Conservation (phyloP, 768 basidiomycete species). For the Hydnum rufescens region DNA sequence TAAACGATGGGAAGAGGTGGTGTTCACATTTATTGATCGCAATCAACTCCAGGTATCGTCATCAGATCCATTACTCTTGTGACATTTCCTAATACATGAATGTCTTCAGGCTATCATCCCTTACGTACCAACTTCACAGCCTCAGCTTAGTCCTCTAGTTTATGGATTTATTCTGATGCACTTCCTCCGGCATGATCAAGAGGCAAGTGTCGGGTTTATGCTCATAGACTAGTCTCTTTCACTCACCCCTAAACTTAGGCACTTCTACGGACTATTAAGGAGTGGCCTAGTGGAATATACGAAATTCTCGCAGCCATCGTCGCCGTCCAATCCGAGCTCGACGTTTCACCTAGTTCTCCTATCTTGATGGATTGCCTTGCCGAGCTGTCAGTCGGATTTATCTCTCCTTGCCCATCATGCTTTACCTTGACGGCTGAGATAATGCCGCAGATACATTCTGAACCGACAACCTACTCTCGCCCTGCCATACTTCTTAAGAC, state of each 20-base stretch:
- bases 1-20: constrained; percentile 89
- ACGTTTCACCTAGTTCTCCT: constrained; percentile 32
- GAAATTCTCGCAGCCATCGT: constrained; percentile 72
- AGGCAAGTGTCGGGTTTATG: neutral
- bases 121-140: constrained; percentile 63
- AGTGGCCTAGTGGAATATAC: constrained; percentile 86
- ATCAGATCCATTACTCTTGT: neutral
- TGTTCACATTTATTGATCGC: constrained; percentile 73
- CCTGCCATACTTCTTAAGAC: constrained; percentile 68
- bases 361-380: constrained; percentile 88
- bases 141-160: constrained; percentile 61
- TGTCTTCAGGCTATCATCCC: constrained; percentile 63
- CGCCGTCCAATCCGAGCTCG: constrained; percentile 69
- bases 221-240: neutral
- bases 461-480: constrained; percentile 93
- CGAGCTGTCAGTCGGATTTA: constrained; percentile 69
- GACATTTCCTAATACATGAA: neutral
- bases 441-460: constrained; percentile 44
- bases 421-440: neutral
- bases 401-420: neutral
- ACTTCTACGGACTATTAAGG: constrained; percentile 54
- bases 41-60: constrained; percentile 49
- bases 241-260: constrained; percentile 25
- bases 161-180: constrained; percentile 92
- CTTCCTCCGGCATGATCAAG: constrained; percentile 49